These are phyloP conservation scores for Trametes punicea DNA, from an alignment of 768 basidiomycete species.

Conservation along the genomic window DNA sequence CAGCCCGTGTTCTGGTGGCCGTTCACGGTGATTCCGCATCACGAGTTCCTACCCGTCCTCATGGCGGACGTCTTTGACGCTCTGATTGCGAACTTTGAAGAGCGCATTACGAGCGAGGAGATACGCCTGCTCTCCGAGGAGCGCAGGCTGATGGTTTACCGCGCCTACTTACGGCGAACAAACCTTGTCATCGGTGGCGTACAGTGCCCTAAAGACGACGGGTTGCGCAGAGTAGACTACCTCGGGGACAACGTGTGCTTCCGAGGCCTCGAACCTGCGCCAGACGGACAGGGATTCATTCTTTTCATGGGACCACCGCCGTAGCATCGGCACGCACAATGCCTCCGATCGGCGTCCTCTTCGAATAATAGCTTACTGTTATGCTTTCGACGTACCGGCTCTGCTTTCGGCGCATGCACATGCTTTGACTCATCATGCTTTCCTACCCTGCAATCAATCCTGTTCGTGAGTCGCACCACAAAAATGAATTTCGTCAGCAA, in stretches of 20 bases:
- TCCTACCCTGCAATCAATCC: conserved; percentile 2
- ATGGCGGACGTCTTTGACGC: conserved; percentile 49
- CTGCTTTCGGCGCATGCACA: neutral
- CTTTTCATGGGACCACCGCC: conserved; percentile 30
- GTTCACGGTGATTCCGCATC: conserved; percentile 38
- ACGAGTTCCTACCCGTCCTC: conserved; percentile 29
- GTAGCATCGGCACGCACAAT: neutral
- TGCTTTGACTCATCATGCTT: neutral
- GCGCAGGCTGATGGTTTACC: conserved; percentile 12
- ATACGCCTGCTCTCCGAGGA: conserved; percentile 22
- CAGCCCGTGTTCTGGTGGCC: conserved; percentile 54
- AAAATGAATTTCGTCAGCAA: neutral
- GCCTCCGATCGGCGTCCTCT: neutral
- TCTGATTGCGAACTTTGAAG: conserved; percentile 42
- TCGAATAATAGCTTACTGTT: neutral
- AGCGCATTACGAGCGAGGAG: conserved; percentile 29
- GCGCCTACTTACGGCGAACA: conserved; percentile 26
- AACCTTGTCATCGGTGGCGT: conserved; percentile 22
- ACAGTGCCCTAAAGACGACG: conserved; percentile 25
- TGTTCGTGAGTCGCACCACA: neutral
- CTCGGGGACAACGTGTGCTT: conserved; percentile 48
- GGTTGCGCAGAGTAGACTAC: conserved; percentile 42
- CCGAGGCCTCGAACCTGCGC: conserved; percentile 50
- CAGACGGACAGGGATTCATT: conserved; percentile 41
- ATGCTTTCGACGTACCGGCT: neutral